Conservation (phyloP, 257 asterid genomes). For the Solanum bulbocastanum region DNA sequence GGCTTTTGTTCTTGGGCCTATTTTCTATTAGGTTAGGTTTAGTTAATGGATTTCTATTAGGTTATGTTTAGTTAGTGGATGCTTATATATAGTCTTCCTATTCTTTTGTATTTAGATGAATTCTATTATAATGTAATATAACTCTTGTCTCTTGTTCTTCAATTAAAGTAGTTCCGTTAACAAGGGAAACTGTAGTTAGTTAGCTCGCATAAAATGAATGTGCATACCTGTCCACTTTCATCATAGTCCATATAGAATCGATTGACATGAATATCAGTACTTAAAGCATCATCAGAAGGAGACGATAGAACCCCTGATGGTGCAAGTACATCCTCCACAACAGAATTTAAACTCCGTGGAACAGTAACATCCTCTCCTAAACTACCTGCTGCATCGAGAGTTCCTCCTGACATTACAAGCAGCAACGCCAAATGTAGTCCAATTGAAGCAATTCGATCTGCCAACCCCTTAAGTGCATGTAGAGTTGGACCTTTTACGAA, state of each 20-base stretch:
- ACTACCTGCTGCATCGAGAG: constrained; percentile 77
- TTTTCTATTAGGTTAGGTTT: no score
- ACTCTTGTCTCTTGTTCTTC: no score
- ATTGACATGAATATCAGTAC: constrained; percentile 34
- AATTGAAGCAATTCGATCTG: constrained; percentile 73
- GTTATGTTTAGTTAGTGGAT: no score
- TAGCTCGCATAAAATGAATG: background rate
- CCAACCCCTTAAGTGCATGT: constrained; percentile 76
- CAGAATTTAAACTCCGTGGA: constrained; percentile 78
- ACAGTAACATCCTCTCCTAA: constrained; percentile 72
- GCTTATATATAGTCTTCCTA: no score
- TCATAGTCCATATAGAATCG: constrained; percentile 72
- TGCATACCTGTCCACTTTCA: constrained; percentile 74
- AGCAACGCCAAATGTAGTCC: constrained; percentile 84
- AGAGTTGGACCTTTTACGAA: constrained; percentile 73
- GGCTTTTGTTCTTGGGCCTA: no score
- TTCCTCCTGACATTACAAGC: constrained; percentile 83
- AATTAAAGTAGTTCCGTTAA: no score
- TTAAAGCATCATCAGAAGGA: constrained; percentile 35
- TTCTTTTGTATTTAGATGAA: no score
- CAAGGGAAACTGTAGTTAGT: background rate
- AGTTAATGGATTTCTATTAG: no score
- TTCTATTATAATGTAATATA: no score
- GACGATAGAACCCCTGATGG: constrained; percentile 61
- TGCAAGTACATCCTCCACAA: constrained; percentile 57